These are phyloP conservation scores for Remersonia thermophila DNA, from an alignment of 2,329 filamentous ascomycete species.

Conservation along the genomic window DNA sequence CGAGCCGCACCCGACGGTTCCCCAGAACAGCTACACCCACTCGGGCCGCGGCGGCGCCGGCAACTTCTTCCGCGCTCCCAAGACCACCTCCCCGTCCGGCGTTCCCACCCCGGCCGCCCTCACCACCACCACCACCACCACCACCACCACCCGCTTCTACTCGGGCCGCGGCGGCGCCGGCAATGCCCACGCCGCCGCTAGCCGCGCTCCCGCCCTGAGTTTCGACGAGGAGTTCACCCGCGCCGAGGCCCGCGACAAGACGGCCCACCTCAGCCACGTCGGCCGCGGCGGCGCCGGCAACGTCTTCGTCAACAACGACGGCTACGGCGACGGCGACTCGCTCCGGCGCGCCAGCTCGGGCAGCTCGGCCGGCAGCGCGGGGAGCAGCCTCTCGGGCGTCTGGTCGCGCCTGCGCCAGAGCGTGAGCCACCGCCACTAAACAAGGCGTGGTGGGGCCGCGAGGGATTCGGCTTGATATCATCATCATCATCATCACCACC, in stretches of 20 bases:
- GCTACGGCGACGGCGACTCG: not conserved
- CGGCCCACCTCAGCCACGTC: slow-evolving; percentile 44
- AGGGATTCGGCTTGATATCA: no score
- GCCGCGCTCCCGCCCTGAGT: slow-evolving; percentile 43
- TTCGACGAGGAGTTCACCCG: slow-evolving; percentile 56
- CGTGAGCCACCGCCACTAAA: no score
- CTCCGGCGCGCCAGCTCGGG: slow-evolving; percentile 10
- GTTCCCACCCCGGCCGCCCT: slow-evolving; percentile 35
- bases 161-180: slow-evolving; percentile 56
- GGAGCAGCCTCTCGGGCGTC: slow-evolving; percentile 19
- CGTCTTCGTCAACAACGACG: slow-evolving; percentile 22
- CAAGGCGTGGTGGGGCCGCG: no score
- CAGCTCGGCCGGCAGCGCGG: slow-evolving; percentile 14
- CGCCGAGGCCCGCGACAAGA: slow-evolving; percentile 39
- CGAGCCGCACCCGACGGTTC: slow-evolving; percentile 36
- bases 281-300: slow-evolving; percentile 56
- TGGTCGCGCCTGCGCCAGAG: no score
- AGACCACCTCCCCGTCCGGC: slow-evolving; percentile 35
- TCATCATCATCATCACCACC: slow-evolving; percentile 14
- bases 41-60: slow-evolving; percentile 44
- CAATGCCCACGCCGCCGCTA: slow-evolving; percentile 42
- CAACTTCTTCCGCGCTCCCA: slow-evolving; percentile 39
- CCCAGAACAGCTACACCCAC: slow-evolving; percentile 36
- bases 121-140: slow-evolving; percentile 30
- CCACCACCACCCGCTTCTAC: slow-evolving; percentile 37